Percentiles rank a stretch among this genome's conserved stretches.
Evolutionary conservation across 495 filamentous ascomycete genomes (phyloP).

Genomic region (Aspergillus affinis): DNA sequence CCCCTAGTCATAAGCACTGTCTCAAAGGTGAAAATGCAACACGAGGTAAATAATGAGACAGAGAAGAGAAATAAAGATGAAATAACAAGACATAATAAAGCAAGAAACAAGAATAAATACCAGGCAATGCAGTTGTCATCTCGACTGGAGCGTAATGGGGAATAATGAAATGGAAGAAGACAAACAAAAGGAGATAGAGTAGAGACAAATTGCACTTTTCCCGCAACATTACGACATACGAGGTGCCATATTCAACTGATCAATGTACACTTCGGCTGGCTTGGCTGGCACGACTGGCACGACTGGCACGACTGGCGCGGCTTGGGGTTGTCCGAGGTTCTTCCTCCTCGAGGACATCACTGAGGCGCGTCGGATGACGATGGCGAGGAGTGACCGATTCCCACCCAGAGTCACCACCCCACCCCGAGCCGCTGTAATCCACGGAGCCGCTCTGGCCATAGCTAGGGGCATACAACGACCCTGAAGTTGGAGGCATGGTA

Average conservation of each 20-base stretch:
- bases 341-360: constrained; percentile 84
- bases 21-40: neutral
- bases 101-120: constrained; percentile 1
- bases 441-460: constrained; percentile 32
- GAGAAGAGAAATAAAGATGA: constrained; percentile 12
- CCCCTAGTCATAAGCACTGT: neutral
- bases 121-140: neutral
- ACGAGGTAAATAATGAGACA: constrained; percentile 3
- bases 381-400: constrained; percentile 75
- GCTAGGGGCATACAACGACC: constrained; percentile 25
- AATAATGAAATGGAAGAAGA: constrained; percentile 11
- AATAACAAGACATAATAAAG: constrained; percentile 6
- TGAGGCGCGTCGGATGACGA: constrained; percentile 90
- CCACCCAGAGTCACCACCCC: constrained; percentile 67
- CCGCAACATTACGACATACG: constrained; percentile 14
- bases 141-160: neutral
- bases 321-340: constrained; percentile 58
- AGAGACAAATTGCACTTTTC: constrained; percentile 5
- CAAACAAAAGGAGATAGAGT: constrained; percentile 9
- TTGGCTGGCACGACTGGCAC: constrained; percentile 45
- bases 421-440: constrained; percentile 64
- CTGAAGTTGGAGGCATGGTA: constrained; percentile 32
- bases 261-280: constrained; percentile 33
- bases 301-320: constrained; percentile 51
- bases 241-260: constrained; percentile 14